A percentile compares a stretch with the other conserved stretches of the same genome.
phyloP scores from a whole-genome alignment of 78 protist species.

The Dictyostelium brefeldianum region DNA sequence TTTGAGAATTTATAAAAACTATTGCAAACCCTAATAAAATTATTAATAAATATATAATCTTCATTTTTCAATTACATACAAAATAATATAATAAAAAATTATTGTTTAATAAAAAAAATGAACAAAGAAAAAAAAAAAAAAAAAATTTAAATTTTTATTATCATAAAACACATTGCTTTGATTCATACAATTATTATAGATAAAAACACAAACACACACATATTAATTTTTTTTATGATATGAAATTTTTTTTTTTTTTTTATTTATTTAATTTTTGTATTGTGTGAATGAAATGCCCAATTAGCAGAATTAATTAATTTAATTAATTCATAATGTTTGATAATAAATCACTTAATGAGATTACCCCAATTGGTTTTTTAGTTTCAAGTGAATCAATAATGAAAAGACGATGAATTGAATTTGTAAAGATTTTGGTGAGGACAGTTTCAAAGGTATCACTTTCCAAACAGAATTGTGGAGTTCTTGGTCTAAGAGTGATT shows the following conservation, averaged over 20 bases:
- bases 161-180: too few relatives aligned
- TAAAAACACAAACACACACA: not conserved
- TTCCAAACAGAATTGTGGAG: not conserved
- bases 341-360: slow-evolving; percentile 25
- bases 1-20: not conserved
- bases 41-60: not conserved
- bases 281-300: slow-evolving; percentile 22
- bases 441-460: slow-evolving; percentile 67
- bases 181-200: too few relatives aligned
- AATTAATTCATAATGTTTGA: not conserved
- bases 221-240: too few relatives aligned
- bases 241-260: not conserved
- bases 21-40: not conserved
- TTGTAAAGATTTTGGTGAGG: slow-evolving; percentile 53
- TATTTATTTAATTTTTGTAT: not conserved
- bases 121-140: too few relatives aligned
- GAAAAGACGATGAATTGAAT: slow-evolving; percentile 75
- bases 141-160: too few relatives aligned
- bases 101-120: too few relatives aligned
- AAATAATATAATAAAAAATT: not conserved
- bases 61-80: too few relatives aligned
- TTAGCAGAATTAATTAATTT: too few relatives aligned
- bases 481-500: slow-evolving; percentile 43
- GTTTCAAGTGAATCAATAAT: slow-evolving; percentile 21
- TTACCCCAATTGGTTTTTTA: slow-evolving; percentile 52